phyloP scores from a whole-genome alignment of 2,329 filamentous ascomycete genomes.

The Stemphylium beticola region DNA sequence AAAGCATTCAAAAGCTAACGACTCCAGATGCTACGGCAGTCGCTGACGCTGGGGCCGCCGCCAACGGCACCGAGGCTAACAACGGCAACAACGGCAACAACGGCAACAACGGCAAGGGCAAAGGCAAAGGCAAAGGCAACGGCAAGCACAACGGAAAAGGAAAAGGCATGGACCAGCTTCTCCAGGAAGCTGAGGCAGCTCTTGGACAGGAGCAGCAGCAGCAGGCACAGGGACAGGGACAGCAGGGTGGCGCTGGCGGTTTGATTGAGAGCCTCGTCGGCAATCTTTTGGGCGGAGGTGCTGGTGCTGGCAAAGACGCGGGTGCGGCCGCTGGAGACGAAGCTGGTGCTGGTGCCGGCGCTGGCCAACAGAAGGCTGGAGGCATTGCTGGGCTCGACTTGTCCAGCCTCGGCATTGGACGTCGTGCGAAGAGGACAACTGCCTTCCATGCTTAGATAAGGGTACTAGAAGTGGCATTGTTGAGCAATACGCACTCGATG shows the following conservation, averaged over 20 bases:
- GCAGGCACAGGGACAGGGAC: too few species aligned
- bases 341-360: slow-evolving; percentile 4
- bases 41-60: slow-evolving; percentile 1
- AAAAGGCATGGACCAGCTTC: slow-evolving; percentile 5
- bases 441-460: slow-evolving; percentile 19
- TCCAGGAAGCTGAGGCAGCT: slow-evolving; percentile 12
- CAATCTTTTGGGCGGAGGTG: too few species aligned
- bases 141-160: slow-evolving; percentile 9
- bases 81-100: slow-evolving; percentile 15
- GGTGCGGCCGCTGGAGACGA: slow-evolving; percentile 4
- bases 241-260: too few species aligned
- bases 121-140: slow-evolving; percentile 14
- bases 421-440: slow-evolving; percentile 13
- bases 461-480: background rate
- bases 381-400: slow-evolving; percentile 9
- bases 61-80: slow-evolving; percentile 1
- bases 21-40: slow-evolving; percentile 15
- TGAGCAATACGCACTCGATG: background rate
- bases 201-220: background rate
- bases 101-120: slow-evolving; percentile 19
- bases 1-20: background rate
- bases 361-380: slow-evolving; percentile 6
- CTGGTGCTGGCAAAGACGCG: slow-evolving; percentile 8
- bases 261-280: too few species aligned
- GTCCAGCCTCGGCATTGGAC: slow-evolving; percentile 10